Evolutionary conservation across 441 rosid genomes (phyloP).

Genomic region (Pelargonium myrrhifolium): DNA sequence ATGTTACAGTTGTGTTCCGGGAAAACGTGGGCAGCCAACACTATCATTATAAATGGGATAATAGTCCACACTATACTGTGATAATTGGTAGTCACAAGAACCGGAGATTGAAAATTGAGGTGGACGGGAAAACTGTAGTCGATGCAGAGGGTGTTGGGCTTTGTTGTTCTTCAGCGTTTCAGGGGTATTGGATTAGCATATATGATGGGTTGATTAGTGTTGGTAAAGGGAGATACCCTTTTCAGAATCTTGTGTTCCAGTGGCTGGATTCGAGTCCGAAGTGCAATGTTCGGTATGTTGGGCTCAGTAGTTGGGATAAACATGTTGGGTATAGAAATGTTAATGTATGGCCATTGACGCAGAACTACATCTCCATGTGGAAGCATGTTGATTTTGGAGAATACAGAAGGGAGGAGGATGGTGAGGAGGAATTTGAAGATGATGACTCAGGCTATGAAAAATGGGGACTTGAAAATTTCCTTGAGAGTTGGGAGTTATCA

Average conservation of each 20-base stretch:
- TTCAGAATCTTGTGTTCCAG: constrained; percentile 83
- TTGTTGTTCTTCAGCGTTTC: constrained; percentile 74
- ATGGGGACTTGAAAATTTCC: constrained; percentile 78
- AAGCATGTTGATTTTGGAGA: constrained; percentile 69
- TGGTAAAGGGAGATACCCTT: constrained; percentile 92
- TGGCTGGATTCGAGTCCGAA: constrained; percentile 91
- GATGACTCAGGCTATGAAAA: constrained; percentile 37
- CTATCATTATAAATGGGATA: constrained; percentile 91
- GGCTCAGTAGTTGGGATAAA: constrained; percentile 94
- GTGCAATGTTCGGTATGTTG: constrained; percentile 76
- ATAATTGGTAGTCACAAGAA: constrained; percentile 94
- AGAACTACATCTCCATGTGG: constrained; percentile 72
- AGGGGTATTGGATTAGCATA: constrained; percentile 92
- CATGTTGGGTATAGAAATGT: constrained; percentile 97
- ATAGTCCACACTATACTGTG: constrained; percentile 85
- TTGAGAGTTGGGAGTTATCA: constrained; percentile 75
- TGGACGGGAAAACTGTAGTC: constrained; percentile 76
- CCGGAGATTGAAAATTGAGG: constrained; percentile 83
- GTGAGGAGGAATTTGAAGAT: constrained; percentile 45
- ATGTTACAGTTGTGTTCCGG: constrained; percentile 91
- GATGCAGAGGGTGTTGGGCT: constrained; percentile 72
- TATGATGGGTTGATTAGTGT: constrained; percentile 88
- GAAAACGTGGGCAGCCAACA: constrained; percentile 92
- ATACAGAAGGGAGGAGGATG: constrained; percentile 39
- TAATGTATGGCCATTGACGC: constrained; percentile 76